phyloP scores from a whole-genome alignment of 768 basidiomycete species.

The Leccinum broughii region DNA sequence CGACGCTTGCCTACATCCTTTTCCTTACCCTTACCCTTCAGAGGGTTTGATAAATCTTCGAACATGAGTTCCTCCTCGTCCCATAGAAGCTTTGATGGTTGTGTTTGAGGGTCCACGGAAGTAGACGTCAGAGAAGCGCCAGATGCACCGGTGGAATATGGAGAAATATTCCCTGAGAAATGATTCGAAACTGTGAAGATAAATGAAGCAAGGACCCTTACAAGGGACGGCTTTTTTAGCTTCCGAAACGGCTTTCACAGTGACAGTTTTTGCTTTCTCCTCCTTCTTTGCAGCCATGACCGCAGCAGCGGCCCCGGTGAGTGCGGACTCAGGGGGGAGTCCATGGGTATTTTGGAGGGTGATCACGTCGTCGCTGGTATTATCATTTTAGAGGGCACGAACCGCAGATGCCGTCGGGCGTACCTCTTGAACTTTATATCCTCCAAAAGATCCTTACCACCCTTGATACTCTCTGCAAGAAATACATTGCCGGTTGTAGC shows the following conservation, averaged over 20 bases:
- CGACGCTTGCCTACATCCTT: constrained; percentile 89
- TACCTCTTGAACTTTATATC: constrained; percentile 87
- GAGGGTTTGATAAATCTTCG: constrained; percentile 80
- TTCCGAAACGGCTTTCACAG: constrained; percentile 38
- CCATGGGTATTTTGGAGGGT: constrained; percentile 93
- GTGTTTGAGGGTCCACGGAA: constrained; percentile 73
- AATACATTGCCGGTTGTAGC: constrained; percentile 92
- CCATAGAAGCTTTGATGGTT: constrained; percentile 80
- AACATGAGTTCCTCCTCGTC: constrained; percentile 99
- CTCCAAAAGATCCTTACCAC: constrained; percentile 80
- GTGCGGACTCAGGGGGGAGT: constrained; percentile 56
- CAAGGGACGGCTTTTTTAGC: constrained; percentile 66
- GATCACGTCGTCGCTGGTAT: constrained; percentile 77
- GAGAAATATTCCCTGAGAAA: constrained; percentile 80
- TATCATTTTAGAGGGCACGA: neutral
- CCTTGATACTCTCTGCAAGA: constrained; percentile 86
- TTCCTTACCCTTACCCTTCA: constrained; percentile 87
- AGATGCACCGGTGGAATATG: constrained; percentile 84
- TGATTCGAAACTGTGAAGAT: neutral
- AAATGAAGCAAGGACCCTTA: constrained; percentile 34
- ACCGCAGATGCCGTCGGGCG: constrained; percentile 13
- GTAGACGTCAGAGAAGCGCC: constrained; percentile 96
- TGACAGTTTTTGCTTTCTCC: constrained; percentile 28
- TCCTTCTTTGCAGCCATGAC: constrained; percentile 39
- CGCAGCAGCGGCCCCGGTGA: constrained; percentile 27